Base-by-base conservation (phyloP, 495 filamentous ascomycete species). In the Xeromyces bisporus region DNA sequence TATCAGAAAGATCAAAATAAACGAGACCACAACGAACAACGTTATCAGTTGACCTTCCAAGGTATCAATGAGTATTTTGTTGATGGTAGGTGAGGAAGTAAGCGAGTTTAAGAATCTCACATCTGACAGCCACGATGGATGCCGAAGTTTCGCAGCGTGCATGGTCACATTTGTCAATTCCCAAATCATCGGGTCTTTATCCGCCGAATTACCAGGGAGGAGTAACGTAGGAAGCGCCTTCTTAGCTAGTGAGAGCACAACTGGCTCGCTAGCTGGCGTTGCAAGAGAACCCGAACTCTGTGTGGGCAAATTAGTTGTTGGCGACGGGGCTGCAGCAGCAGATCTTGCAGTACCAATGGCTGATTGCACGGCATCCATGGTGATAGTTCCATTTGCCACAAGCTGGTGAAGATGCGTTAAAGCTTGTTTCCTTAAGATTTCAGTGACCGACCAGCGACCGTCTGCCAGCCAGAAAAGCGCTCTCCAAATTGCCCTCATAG, bases 21-120 rank as follows among this genome's bases (percentile, higher is more conserved):
- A 96, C 28, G 75, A 79, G 31, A 86, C 63, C 5, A 99, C 86
- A 18, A 96, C 80, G 9, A 87, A 58, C 1, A 93, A 52, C 6
- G 87, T 94, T 37, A 99, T 91, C 23, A 96, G 66, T 43, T 89
- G 85, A 21, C 89, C 89, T 58, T 99, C 89, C 4, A 93, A 51
- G 1, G 80, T 74, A 35, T 86, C 73, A 30, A 96, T 77, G 24
- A 94, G 57, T 32, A 78, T 65, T 24, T 73, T 71, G 47, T 97
- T 96, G 39, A 93, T 44, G 10, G 69, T 63, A 6, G 76, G 57
- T 29, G 71, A 77, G 3, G 73, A 63, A 2, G 87, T 91, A 14
- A 93, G 56, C 13, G 68, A 72, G 14, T 70, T 73, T 17, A 94
- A 52, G 35, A 85, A 73, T 15, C 63, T 56, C 10, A 86, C 67